Percentiles rank a stretch among this genome's conserved stretches.
These are phyloP conservation scores for Elaeis oleifera DNA, from an alignment of 202 grass and related monocot genomes.

Conservation along the genomic window DNA sequence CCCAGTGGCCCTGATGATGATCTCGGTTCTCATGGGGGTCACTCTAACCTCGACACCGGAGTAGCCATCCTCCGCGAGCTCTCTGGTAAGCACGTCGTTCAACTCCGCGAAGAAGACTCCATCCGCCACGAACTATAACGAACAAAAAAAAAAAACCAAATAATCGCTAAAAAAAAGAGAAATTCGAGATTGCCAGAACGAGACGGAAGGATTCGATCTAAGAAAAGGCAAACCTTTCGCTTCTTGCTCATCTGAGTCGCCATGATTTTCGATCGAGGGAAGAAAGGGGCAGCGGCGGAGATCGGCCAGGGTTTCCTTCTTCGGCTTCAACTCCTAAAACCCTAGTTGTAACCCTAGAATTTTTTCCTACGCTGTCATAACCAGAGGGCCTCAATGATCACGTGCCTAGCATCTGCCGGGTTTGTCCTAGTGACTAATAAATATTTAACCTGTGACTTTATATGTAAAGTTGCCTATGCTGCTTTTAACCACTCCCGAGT, in stretches of 20 bases:
- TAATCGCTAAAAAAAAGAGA: too few species aligned
- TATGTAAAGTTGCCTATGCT: too few species aligned
- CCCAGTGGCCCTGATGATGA: slow-evolving; percentile 12
- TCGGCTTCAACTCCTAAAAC: background rate
- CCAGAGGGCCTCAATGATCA: too few species aligned
- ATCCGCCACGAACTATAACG: slow-evolving; percentile 8
- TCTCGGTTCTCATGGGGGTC: slow-evolving; percentile 13
- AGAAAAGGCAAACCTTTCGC: background rate
- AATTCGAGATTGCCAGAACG: background rate
- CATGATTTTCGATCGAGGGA: background rate
- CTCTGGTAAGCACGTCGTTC: slow-evolving; percentile 11
- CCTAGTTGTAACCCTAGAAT: too few species aligned
- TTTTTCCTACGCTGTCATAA: too few species aligned
- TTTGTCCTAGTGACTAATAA: too few species aligned
- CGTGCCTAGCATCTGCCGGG: too few species aligned
- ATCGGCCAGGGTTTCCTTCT: background rate
- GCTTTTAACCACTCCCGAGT: too few species aligned
- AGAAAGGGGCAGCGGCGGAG: background rate
- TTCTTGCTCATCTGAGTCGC: slow-evolving; percentile 18
- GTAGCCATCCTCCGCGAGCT: slow-evolving; percentile 10
- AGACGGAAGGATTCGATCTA: too few species aligned
- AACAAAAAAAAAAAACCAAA: background rate
- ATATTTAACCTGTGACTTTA: too few species aligned
- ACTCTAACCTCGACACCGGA: slow-evolving; percentile 13
- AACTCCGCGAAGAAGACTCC: slow-evolving; percentile 17